Base-by-base conservation (phyloP, 805 yeast genomes). In the Starmerella vitae region DNA sequence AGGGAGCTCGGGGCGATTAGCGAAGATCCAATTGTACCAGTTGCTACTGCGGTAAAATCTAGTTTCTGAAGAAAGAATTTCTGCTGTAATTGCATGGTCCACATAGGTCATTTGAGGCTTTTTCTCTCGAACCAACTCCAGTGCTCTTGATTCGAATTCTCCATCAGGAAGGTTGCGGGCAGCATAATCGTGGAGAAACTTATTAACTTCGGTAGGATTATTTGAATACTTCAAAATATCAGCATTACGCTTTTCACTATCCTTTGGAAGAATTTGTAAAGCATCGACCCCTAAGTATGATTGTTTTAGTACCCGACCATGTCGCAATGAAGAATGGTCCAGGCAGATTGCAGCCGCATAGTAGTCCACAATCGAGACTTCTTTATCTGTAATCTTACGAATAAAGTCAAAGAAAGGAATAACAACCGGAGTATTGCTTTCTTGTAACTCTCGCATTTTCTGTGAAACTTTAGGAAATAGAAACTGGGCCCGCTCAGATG, bases 261-360 rank as follows among this genome's bases (percentile, higher is more conserved):
- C 22, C 3, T 13, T 9, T 6, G 50, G 46, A 18, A 41, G 22
- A 14, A 47, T 25, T n/a, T 44, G 38, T 13, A 47, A n/a, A 10
- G 44, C 36, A 15, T 38, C 39, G 12, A 28, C 15, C 2, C 41
- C 37, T 6, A 32, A 18, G 38, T 42, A 42, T 3, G 39, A 30
- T 21, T 40, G 22, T 6, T 37, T 29, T 19, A 38, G 29, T 25
- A 34, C 30, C 7, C 25, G 20, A 20, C 36, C 38, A 30, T 37
- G 36, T 12, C 41, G 38, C 5, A 50, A 31, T 5, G 34, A 24
- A 29, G 49, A 39, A 20, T 50, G 46, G 17, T 42, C 47, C 2
- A 50, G 35, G n/a, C 49, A 45, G 25, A 47, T 36, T 10, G 39
- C 33, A 13, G 43, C 40, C 3, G 48, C 54, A 25, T 42, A 40